These are phyloP conservation scores for Lindgomyces ingoldianus DNA, from an alignment of 495 filamentous ascomycete genomes.

Conservation along the genomic window DNA sequence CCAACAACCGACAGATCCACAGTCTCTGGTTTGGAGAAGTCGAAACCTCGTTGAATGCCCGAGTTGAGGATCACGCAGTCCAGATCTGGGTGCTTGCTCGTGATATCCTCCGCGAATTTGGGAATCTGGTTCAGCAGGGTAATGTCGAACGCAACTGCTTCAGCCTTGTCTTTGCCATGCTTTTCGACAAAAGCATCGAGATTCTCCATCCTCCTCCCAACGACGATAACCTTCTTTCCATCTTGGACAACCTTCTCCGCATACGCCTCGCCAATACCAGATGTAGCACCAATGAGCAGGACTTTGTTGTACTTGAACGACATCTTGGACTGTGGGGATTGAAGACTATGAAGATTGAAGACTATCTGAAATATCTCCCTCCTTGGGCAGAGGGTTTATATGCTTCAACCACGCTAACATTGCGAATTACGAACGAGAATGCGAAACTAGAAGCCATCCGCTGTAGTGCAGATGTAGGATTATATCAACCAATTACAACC, in stretches of 20 bases:
- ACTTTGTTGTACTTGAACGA: slow-evolving; percentile 67
- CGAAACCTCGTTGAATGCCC: slow-evolving; percentile 58
- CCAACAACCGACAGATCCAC: slow-evolving; percentile 57
- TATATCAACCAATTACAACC: too few relatives aligned
- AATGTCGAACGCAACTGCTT: slow-evolving; percentile 62
- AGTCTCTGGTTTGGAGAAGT: slow-evolving; percentile 61
- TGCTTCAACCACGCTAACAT: not conserved
- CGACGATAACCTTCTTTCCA: slow-evolving; percentile 61
- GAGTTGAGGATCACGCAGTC: slow-evolving; percentile 61
- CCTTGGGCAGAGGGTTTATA: not conserved
- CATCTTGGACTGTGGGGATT: slow-evolving; percentile 29
- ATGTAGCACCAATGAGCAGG: slow-evolving; percentile 70
- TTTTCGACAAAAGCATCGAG: slow-evolving; percentile 63
- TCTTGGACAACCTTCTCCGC: slow-evolving; percentile 63
- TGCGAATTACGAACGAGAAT: not conserved
- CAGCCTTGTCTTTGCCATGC: slow-evolving; percentile 58
- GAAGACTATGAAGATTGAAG: not conserved
- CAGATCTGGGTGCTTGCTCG: slow-evolving; percentile 56
- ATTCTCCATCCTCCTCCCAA: slow-evolving; percentile 66
- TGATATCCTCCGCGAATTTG: slow-evolving; percentile 57
- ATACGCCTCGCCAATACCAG: slow-evolving; percentile 68
- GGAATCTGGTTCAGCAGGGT: slow-evolving; percentile 61
- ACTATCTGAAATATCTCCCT: not conserved
- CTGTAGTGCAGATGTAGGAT: too few relatives aligned
- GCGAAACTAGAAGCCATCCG: too few relatives aligned